These are phyloP conservation scores for Ogataea minuta DNA, from an alignment of 805 yeast genomes.

Conservation along the genomic window DNA sequence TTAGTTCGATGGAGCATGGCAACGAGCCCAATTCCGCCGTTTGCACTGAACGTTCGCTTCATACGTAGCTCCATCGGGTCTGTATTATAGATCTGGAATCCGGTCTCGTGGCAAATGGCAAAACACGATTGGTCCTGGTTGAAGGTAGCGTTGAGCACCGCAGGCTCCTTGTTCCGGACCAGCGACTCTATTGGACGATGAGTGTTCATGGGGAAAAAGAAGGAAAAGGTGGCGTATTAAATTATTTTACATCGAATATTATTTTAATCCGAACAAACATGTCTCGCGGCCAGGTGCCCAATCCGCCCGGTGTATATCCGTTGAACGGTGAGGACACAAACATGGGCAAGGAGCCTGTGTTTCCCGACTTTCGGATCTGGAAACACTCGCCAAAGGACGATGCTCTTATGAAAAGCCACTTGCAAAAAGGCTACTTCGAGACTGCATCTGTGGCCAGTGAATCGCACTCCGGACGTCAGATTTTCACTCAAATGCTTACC, in stretches of 20 bases:
- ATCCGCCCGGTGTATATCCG: constrained; percentile 33
- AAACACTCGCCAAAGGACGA: constrained; percentile 55
- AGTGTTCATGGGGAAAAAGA: constrained; percentile 32
- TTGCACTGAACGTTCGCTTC: constrained; percentile 46
- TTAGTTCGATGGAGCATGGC: constrained; percentile 89
- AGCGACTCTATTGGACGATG: constrained; percentile 29
- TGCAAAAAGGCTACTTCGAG: constrained; percentile 73
- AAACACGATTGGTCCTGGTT: constrained; percentile 92
- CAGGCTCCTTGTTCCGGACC: constrained; percentile 28
- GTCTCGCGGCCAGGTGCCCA: constrained; percentile 18
- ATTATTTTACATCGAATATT: not conserved
- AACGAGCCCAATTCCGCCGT: constrained; percentile 67
- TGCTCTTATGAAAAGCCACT: constrained; percentile 47
- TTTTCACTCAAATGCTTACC: constrained; percentile 40
- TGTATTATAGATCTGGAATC: constrained; percentile 81
- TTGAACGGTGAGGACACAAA: constrained; percentile 25
- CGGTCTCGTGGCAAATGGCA: constrained; percentile 75
- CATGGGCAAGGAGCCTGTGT: constrained; percentile 28
- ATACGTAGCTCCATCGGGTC: constrained; percentile 83
- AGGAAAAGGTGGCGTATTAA: not conserved
- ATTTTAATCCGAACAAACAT: constrained; percentile 1
- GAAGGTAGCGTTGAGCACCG: constrained; percentile 60
- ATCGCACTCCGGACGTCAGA: constrained; percentile 63
- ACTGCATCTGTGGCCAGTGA: constrained; percentile 63
- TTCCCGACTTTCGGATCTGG: constrained; percentile 79